Evolutionary conservation across 2,329 filamentous ascomycete genomes (phyloP), one percentile per base, ranked within the genome.

Genomic region (Huntiella bhutanensis): DNA sequence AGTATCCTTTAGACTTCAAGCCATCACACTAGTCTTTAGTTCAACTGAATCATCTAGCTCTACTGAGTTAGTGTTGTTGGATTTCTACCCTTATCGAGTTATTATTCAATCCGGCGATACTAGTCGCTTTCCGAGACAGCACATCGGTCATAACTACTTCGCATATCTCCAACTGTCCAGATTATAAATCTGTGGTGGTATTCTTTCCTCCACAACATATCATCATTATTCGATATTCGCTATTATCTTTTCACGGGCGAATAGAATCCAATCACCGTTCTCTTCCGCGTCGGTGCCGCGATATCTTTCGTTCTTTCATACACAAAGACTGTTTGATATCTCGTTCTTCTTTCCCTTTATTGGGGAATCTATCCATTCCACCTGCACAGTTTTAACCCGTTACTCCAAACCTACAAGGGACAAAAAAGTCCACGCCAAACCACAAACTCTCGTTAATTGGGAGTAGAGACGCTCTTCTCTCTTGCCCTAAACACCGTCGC

Each of bases 381-480:
- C 17, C 17, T 19, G 39, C 15, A 19, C 39, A 41, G n/a, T 19
- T 16, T 38, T 38, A 17, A n/a, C 22, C 4, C 15, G 5, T 28
- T 28, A 28, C 22, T 28, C 22, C 22, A 28, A 28, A 28, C 22
- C 22, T 28, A 10, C 22, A 28, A 28, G 22, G 22, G 22, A 28
- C 22, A 28, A 10, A 10, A 28, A 28, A 10, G 22, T 28, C 22
- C 22, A 28, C 22, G 22, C 22, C 22, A 28, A 28, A 28, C 3
- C 7, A 28, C 22, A 28, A 43, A 33, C 41, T 43, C 41, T 43
- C 41, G 41, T 43, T 32, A 43, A 43, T 33, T 28, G 22, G 33
- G 41, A 43, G 41, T 17, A 43, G 41, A 43, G 41, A 43, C 41
- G 33, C 22, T 16, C 17, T 19, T 45, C 43, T 45, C 43, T 45